Conservation (phyloP, 768 basidiomycete genomes). For the Phanerochaete carnosa region DNA sequence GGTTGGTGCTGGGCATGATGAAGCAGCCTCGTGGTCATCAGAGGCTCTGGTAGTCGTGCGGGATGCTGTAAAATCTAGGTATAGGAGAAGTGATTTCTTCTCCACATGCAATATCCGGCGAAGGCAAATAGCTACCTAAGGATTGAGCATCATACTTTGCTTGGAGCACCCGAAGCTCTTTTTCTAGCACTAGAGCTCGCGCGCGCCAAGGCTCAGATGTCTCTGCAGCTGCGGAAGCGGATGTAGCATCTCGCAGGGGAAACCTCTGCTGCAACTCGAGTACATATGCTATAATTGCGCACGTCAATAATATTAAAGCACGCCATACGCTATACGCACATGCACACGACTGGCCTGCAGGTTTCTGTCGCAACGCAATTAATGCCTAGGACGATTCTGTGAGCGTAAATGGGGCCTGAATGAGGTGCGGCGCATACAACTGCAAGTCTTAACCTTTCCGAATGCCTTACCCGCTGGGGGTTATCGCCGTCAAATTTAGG, state of each 20-base stretch:
- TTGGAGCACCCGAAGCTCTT: neutral
- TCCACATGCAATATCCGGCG: neutral
- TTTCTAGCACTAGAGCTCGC: neutral
- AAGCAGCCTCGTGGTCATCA: neutral
- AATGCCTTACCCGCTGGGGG: too few species aligned
- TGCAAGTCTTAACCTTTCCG: neutral
- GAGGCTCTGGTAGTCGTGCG: neutral
- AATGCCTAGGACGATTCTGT: neutral
- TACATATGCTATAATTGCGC: neutral
- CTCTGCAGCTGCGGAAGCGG: neutral
- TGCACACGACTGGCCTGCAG: constrained; percentile 3
- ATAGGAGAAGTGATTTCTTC: too few species aligned
- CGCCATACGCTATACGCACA: neutral
- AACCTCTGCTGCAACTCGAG: neutral
- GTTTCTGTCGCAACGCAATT: constrained; percentile 2
- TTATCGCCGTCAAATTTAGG: neutral
- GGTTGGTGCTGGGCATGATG: neutral
- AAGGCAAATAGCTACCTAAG: neutral
- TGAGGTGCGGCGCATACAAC: neutral
- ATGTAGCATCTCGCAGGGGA: neutral
- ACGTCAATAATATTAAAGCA: neutral
- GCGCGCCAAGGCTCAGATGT: neutral
- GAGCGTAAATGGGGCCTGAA: neutral
- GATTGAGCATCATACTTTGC: neutral
- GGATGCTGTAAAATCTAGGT: neutral